These are phyloP conservation scores for Mortierella sp. DNA, from an alignment of 371 early-diverging fungal genomes.

Conservation along the genomic window DNA sequence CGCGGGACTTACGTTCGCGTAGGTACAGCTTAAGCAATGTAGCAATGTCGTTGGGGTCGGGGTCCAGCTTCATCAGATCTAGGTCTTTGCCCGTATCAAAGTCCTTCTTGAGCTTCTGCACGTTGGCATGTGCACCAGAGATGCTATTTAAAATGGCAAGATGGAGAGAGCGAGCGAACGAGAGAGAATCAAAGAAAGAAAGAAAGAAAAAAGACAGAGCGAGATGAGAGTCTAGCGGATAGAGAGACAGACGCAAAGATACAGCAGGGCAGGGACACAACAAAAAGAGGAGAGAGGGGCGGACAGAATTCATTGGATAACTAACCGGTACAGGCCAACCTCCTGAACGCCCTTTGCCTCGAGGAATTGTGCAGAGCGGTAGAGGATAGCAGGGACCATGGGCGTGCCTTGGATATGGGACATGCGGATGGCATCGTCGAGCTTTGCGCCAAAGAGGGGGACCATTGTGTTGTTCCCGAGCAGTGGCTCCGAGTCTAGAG, in stretches of 20 bases:
- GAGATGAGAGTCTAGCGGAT: not conserved
- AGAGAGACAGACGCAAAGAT: not conserved
- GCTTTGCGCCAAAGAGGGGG: slow-evolving; percentile 46
- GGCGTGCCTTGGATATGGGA: slow-evolving; percentile 48
- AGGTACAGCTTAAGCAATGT: slow-evolving; percentile 44
- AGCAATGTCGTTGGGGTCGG: slow-evolving; percentile 52
- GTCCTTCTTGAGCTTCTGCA: slow-evolving; percentile 44
- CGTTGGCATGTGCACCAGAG: slow-evolving; percentile 46
- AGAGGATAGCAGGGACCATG: slow-evolving; percentile 45
- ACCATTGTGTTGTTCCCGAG: slow-evolving; percentile 15
- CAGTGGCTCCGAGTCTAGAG: slow-evolving; percentile 49
- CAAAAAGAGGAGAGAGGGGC: not conserved
- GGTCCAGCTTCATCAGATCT: slow-evolving; percentile 35
- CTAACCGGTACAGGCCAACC: slow-evolving; percentile 34
- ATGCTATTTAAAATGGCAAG: slow-evolving; percentile 19
- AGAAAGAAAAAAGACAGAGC: not conserved
- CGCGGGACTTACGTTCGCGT: slow-evolving; percentile 44
- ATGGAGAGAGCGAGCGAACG: not conserved
- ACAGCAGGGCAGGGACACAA: slow-evolving; percentile 4
- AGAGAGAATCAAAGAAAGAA: not conserved
- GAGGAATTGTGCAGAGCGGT: slow-evolving; percentile 39
- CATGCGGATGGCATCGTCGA: slow-evolving; percentile 43
- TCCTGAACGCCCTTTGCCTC: slow-evolving; percentile 44
- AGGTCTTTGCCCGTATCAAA: slow-evolving; percentile 47
- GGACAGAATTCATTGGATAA: not conserved